These are phyloP conservation scores for Lachancea quebecensis DNA, from an alignment of 805 yeast species.

Conservation along the genomic window DNA sequence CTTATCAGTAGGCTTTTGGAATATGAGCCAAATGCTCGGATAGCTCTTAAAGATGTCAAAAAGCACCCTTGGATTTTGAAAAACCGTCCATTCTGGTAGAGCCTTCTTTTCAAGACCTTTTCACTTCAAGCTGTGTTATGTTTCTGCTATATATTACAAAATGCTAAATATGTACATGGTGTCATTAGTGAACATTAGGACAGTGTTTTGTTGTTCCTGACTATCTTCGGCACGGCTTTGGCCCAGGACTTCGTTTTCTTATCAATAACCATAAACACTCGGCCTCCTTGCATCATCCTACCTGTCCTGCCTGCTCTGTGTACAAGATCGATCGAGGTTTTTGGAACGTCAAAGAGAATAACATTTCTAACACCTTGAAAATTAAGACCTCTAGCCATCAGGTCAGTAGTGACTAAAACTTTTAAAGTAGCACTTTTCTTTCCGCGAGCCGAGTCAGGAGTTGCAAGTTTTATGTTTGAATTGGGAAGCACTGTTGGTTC, in stretches of 20 bases:
- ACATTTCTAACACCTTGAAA: slow-evolving; percentile 78
- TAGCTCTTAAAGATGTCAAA: slow-evolving; percentile 52
- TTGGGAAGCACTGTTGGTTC: not conserved
- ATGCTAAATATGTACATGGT: not conserved
- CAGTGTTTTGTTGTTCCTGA: slow-evolving; percentile 42
- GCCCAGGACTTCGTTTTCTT: slow-evolving; percentile 70
- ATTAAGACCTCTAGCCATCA: slow-evolving; percentile 85
- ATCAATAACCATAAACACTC: slow-evolving; percentile 74
- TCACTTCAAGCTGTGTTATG: not conserved
- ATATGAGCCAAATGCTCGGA: slow-evolving; percentile 62
- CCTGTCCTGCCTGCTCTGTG: slow-evolving; percentile 96
- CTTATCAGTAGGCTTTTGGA: slow-evolving; percentile 57
- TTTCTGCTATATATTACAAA: not conserved
- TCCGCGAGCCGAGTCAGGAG: slow-evolving; percentile 21
- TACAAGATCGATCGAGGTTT: slow-evolving; percentile 74
- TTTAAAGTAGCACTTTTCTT: slow-evolving; percentile 36
- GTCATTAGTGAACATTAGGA: slow-evolving; percentile 14
- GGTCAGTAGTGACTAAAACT: slow-evolving; percentile 80
- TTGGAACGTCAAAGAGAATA: slow-evolving; percentile 78
- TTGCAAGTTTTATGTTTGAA: slow-evolving; percentile 8
- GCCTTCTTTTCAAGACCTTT: not conserved
- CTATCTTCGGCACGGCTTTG: slow-evolving; percentile 66
- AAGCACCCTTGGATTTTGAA: slow-evolving; percentile 79
- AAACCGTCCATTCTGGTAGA: slow-evolving; percentile 56
- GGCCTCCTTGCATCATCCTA: slow-evolving; percentile 80